These are phyloP conservation scores for Flaveria ramosissima DNA, from an alignment of 129 eudicot genomes.

Conservation along the genomic window DNA sequence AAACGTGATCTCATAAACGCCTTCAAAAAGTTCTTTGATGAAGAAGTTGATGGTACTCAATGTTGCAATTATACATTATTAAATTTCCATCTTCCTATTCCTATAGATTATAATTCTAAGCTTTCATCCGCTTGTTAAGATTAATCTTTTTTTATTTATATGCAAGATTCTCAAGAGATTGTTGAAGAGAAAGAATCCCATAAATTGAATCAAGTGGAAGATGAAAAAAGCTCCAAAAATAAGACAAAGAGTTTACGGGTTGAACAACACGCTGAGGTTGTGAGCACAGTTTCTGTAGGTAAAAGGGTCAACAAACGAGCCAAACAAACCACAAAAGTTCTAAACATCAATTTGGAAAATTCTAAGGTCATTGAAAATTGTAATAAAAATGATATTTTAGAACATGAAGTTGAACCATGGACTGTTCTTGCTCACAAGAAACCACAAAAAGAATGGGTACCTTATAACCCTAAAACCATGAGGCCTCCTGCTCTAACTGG, in stretches of 20 bases:
- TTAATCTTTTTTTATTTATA: not conserved
- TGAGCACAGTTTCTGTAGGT: conserved; percentile 30
- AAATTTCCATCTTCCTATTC: not conserved
- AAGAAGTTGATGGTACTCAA: conserved; percentile 50
- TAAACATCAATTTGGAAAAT: conserved; percentile 4
- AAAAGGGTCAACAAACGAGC: conserved; percentile 40
- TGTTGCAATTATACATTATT: conserved; percentile 5
- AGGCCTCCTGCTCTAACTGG: conserved; percentile 66
- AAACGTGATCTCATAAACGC: conserved; percentile 64
- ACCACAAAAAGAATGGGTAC: conserved; percentile 89
- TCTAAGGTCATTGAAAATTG: conserved; percentile 31
- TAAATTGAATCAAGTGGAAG: conserved; percentile 24
- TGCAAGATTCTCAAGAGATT: conserved; percentile 34
- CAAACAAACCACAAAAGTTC: conserved; percentile 30
- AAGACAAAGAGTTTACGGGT: conserved; percentile 34
- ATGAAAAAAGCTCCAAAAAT: conserved; percentile 45
- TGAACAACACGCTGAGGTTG: conserved; percentile 27
- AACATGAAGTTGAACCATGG: conserved; percentile 72
- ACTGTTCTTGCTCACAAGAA: conserved; percentile 90
- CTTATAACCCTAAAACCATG: conserved; percentile 87
- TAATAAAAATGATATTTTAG: conserved; percentile 39
- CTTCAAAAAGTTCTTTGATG: conserved; percentile 43
- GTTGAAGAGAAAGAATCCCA: conserved; percentile 37
- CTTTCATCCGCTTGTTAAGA: conserved; percentile 10
- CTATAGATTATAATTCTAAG: no score